Conservation (phyloP, 2,329 filamentous ascomycete species). For the Alternaria viburni region DNA sequence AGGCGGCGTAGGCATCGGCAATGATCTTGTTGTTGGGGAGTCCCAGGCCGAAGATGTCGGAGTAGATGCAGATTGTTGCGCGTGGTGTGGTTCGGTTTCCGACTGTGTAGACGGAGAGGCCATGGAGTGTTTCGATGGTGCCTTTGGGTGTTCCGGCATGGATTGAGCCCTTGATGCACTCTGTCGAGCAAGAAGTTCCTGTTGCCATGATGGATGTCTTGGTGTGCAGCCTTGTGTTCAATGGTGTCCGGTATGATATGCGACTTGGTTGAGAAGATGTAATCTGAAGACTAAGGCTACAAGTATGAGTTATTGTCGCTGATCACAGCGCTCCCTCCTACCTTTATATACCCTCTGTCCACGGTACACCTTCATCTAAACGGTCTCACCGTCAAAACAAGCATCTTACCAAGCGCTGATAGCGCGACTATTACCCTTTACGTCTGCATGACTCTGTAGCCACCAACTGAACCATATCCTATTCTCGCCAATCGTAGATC, state of each 20-base stretch:
- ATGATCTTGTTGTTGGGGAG: conserved; percentile 38
- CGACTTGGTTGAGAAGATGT: too few species aligned
- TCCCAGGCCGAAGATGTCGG: conserved; percentile 30
- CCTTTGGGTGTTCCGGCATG: conserved; percentile 41
- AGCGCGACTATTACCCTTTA: background rate
- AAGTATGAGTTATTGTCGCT: too few species aligned
- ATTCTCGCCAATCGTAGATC: background rate
- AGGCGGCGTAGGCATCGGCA: conserved; percentile 28
- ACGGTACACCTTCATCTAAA: background rate
- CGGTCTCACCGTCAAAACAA: background rate
- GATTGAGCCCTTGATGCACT: conserved; percentile 45
- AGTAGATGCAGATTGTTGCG: conserved; percentile 31
- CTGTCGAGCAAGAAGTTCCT: conserved; percentile 11
- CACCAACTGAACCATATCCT: background rate
- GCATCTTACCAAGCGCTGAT: background rate
- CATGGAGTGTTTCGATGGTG: conserved; percentile 21
- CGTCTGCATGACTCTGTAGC: background rate
- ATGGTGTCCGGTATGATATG: too few species aligned
- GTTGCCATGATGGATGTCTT: conserved; percentile 1
- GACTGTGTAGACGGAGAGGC: conserved; percentile 28
- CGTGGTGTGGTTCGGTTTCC: conserved; percentile 24
- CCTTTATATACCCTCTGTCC: background rate
- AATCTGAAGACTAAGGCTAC: too few species aligned
- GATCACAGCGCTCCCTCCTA: background rate
- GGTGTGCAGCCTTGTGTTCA: too few species aligned